phyloP scores from a whole-genome alignment of 106 monocot species.

The Narthecium ossifragum region DNA sequence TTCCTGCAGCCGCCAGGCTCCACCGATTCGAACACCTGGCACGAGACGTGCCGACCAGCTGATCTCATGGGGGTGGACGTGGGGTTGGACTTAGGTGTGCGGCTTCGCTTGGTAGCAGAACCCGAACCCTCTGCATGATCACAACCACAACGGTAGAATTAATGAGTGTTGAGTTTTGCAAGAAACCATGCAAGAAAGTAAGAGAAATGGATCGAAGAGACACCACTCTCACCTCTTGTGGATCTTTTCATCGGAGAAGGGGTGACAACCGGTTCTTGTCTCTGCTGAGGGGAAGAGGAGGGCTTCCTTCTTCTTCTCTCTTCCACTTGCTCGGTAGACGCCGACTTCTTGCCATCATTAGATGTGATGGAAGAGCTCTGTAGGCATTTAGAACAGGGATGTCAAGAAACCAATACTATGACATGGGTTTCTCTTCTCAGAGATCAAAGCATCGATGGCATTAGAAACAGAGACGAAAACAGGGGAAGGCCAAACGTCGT shows the following conservation, averaged over 20 bases:
- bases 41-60: neutral
- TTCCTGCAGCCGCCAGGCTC: neutral
- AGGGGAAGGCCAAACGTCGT: neutral
- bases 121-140: neutral
- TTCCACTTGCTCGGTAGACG: conserved; percentile 2
- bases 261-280: too few relatives aligned
- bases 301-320: neutral
- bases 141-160: neutral
- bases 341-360: conserved; percentile 4
- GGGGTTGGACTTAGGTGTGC: neutral
- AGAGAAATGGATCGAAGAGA: neutral
- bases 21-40: neutral
- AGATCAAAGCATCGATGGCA: neutral
- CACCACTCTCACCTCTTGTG: neutral
- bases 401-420: neutral
- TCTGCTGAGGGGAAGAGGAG: neutral
- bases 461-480: neutral
- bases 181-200: neutral
- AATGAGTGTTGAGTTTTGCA: neutral
- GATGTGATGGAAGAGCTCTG: conserved; percentile 4
- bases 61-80: neutral
- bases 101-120: neutral
- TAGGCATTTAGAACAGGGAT: neutral
- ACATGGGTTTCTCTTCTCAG: neutral
- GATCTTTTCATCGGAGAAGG: conserved; percentile 2